Base-by-base conservation (phyloP, 106 monocot species). In the Dioscorea zingiberensis region DNA sequence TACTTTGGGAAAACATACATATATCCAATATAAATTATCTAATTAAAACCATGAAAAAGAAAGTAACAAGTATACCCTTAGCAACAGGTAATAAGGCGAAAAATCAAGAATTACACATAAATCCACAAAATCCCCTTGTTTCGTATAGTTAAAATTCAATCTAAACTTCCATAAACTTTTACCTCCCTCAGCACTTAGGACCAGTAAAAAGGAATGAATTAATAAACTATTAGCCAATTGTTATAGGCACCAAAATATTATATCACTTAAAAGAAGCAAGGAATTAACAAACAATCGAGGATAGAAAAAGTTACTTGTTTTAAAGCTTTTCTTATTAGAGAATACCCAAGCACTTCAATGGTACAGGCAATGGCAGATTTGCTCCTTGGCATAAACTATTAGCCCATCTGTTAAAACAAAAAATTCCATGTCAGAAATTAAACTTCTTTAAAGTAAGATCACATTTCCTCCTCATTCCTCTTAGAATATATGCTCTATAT, bases 371-470 rank as follows among this genome's bases (percentile, higher is more conserved):
- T 0, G 95, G 95, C 9, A 88, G 59, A 65, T 78, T 91, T 3
- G 95, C 87, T 67, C 91, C 95, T 69, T 97, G 95, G 70, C 81
- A 85, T 25, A 97, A 73, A 58, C 91, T 97, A 25, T 97, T 97
- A 25, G 85, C 95, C 91, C 95, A 97, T n/a, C 95, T 91, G 77
- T 21, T 19, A 21, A 57, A 22, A n/a, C n/a, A 4, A 22, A 7
- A 58, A 58, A 13, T 24, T 4, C 14, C 58, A 25, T 13, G 14
- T 21, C 58, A 19, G 29, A 13, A 26, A 61, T 3, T 7, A 38
- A 17, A 28, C 9, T 24, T 38, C 38, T 8, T 8, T 10, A 38
- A 30, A 58, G 21, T 10, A 58, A 5, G 4, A 22, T 10, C 18
- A 55, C 8, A 55, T n/a, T n/a, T 3, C 2, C 49, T 49, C 10